Base-by-base conservation (phyloP, 1,284 basidiomycete genomes). In the Cutaneotrichosporon sp. region DNA sequence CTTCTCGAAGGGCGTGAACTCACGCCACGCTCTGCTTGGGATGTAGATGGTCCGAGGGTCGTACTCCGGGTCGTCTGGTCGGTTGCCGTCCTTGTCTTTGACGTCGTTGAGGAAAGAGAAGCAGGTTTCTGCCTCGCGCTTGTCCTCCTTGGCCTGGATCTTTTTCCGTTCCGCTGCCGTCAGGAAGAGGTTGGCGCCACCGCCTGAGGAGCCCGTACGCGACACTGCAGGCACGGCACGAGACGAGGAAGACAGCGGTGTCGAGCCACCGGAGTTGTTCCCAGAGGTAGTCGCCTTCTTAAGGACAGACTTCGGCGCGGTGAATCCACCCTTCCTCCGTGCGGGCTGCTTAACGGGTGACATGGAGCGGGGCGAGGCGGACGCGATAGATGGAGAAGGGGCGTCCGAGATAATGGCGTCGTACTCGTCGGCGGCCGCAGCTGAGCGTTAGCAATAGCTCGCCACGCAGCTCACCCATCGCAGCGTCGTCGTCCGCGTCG, bases 1-100 rank as follows among this genome's bases (percentile, higher is more conserved):
- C 55, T 68, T 70, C 82, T 99, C 96, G 74, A 99, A 99, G 0
- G 95, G 94, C 0, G 94, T 95, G 73, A 99, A 97, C 1, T 84
- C 82, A 18, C 84, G 83, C 93, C 94, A 97, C 0, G 89, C 88
- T 56, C 82, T 85, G 34, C 84, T 82, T 0, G 96, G 95, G 60
- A 99, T 87, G 75, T 86, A 87, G 53, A 99, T 81, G 0, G 97
- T 97, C 64, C 96, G 85, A 4, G 90, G 90, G 75, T 99, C 97
- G 75, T 97, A 98, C n/a, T 90, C 87, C 0, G 90, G 87, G 71
- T 96, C 70, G 31, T 70, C 88, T 16, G 92, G 91, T 55, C 86
- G 84, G 65, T 88, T 85, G 5, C 88, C 86, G 71, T 98, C 92
- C 84, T 91, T 95, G 89, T 94, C 75, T 42, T 61, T 68, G 30